phyloP scores from a whole-genome alignment of 257 asterid species.

The Petunia secreta region DNA sequence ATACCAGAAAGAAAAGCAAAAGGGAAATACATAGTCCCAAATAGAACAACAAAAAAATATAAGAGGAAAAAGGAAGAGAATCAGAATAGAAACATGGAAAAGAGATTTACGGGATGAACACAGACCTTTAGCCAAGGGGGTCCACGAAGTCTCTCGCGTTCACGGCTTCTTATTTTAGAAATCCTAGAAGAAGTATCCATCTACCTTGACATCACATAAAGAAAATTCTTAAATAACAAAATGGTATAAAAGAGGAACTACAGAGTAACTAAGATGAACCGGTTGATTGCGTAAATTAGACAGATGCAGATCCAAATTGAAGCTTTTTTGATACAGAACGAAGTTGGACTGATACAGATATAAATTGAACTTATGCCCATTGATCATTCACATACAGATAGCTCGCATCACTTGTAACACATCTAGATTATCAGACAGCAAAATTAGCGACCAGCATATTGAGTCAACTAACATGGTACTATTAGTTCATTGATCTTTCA shows the following conservation, averaged over 20 bases:
- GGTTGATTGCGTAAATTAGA: neutral
- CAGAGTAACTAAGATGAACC: neutral
- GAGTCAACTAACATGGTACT: neutral
- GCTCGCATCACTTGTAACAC: neutral
- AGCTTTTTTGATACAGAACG: neutral
- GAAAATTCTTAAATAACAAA: constrained; percentile 34
- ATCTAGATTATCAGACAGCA: neutral
- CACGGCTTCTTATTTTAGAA: constrained; percentile 88
- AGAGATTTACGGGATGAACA: constrained; percentile 22
- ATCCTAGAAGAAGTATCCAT: constrained; percentile 96
- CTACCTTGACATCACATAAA: constrained; percentile 76
- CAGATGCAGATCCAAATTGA: neutral
- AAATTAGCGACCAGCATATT: neutral
- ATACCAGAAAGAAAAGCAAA: constrained; percentile 24
- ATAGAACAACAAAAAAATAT: neutral
- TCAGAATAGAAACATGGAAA: neutral
- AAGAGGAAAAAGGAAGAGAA: neutral
- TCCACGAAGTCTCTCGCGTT: constrained; percentile 94
- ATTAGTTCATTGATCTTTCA: constrained; percentile 2
- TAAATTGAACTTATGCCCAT: constrained; percentile 26
- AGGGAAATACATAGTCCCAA: neutral
- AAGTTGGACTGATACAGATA: constrained; percentile 24
- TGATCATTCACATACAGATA: constrained; percentile 17
- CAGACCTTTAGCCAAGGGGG: constrained; percentile 97
- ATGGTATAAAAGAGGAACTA: neutral